These are phyloP conservation scores for Striga asiatica DNA, from an alignment of 257 asterid species.

Conservation along the genomic window DNA sequence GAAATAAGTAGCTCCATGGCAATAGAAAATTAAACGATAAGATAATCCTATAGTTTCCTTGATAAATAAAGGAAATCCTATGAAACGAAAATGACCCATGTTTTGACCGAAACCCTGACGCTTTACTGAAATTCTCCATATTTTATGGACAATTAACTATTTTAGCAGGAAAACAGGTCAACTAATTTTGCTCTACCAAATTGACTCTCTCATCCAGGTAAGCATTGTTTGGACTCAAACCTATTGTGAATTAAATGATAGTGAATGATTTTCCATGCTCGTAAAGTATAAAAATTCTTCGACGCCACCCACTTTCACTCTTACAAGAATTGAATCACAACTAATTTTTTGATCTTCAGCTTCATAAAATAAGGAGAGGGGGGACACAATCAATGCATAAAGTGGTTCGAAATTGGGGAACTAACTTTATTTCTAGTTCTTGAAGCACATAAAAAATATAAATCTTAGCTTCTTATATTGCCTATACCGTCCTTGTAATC, in stretches of 20 bases:
- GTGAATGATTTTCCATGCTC: not conserved
- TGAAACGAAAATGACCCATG: not conserved
- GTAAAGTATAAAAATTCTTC: not conserved
- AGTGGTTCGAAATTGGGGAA: too few relatives aligned
- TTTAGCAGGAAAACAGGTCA: not conserved
- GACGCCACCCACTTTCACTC: too few relatives aligned
- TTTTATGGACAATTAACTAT: not conserved
- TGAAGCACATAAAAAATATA: too few relatives aligned
- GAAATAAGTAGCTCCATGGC: not conserved
- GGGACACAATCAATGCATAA: too few relatives aligned
- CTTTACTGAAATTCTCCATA: not conserved
- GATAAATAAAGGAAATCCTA: not conserved
- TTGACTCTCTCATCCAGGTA: not conserved
- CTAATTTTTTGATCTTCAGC: too few relatives aligned
- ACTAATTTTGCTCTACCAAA: not conserved
- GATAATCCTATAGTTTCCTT: not conserved
- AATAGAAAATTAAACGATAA: not conserved
- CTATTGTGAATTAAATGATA: not conserved
- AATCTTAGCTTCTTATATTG: too few relatives aligned
- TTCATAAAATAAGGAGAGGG: too few relatives aligned
- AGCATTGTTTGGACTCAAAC: not conserved
- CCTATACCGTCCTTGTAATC: too few relatives aligned
- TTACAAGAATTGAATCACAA: too few relatives aligned
- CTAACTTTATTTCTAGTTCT: too few relatives aligned
- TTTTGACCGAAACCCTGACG: conserved; percentile 5